These are phyloP conservation scores for Microsporum ferrugineum DNA, from an alignment of 2,329 filamentous ascomycete species.

Conservation along the genomic window DNA sequence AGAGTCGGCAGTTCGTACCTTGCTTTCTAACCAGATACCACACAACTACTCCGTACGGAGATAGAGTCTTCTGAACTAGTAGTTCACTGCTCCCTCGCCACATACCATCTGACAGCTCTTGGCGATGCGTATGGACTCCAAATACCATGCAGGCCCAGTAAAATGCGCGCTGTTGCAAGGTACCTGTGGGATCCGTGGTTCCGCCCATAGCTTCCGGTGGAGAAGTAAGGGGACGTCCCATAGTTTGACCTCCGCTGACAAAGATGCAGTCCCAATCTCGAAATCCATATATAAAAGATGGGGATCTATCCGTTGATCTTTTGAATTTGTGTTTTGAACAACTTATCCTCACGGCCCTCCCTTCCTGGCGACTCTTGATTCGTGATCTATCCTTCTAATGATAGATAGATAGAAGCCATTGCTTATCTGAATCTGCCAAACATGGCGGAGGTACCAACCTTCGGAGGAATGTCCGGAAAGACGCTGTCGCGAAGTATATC, in stretches of 20 bases:
- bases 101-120: neutral
- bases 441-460: slow-evolving; percentile 34
- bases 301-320: neutral
- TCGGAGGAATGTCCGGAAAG: slow-evolving; percentile 33
- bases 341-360: neutral
- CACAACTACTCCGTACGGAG: neutral
- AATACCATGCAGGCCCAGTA: neutral
- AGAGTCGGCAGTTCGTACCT: neutral
- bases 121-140: neutral
- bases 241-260: neutral
- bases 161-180: neutral
- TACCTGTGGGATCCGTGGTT: slow-evolving; percentile 1
- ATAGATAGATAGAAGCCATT: neutral
- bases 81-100: neutral
- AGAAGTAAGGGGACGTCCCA: neutral
- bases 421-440: neutral
- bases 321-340: neutral
- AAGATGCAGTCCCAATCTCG: neutral
- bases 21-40: neutral
- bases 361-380: neutral
- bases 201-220: neutral
- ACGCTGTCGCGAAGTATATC: slow-evolving; percentile 48
- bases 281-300: neutral
- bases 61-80: neutral
- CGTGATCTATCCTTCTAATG: neutral